Base-by-base conservation (phyloP, 306 rosid species). In the Datisca glomerata region DNA sequence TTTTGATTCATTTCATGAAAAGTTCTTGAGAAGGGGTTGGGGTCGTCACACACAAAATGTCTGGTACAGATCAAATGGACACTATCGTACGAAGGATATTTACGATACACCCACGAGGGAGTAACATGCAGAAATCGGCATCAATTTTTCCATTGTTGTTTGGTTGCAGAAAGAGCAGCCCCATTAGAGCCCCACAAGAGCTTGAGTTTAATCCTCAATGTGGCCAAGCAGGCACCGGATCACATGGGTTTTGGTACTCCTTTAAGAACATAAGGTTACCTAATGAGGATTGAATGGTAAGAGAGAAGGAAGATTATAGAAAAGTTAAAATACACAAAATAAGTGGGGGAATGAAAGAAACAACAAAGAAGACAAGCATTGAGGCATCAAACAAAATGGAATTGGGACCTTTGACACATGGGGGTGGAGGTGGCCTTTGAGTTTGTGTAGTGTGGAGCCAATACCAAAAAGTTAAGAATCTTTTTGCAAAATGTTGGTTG, bases 331-430 rank as follows among this genome's bases (percentile, higher is more conserved):
- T 44, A 36, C 14, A 43, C 12, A 32, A n/a, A 66, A 65, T 63
- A 61, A 51, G 49, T 55, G 63, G 64, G 68, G 32, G 61, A 68
- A 63, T 62, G 67, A 69, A 65, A 71, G 74, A 74, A 78, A 71
- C 75, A 73, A 75, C 35, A 71, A 55, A 78, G 75, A 70, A 78
- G 81, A 86, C 72, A 75, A 67, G 63, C 58, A 65, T 51, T 51
- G 21, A 33, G 48, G 65, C 57, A 76, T 57, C 69, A 71, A 76
- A 71, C 72, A 73, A 76, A 71, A 43, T 53, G 51, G 42, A 71
- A 61, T 56, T 72, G 85, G 97, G 94, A 74, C 94, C 93, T 57
- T 73, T 41, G 32, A 83, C 97, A 87, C 97, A 87, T 83, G 94
- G 80, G 63, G 11, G 78, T 56, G 76, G 86, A 73, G 54, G 12